phyloP scores from a whole-genome alignment of 2,329 filamentous ascomycete genomes.

The Exophiala xenobiotica region DNA sequence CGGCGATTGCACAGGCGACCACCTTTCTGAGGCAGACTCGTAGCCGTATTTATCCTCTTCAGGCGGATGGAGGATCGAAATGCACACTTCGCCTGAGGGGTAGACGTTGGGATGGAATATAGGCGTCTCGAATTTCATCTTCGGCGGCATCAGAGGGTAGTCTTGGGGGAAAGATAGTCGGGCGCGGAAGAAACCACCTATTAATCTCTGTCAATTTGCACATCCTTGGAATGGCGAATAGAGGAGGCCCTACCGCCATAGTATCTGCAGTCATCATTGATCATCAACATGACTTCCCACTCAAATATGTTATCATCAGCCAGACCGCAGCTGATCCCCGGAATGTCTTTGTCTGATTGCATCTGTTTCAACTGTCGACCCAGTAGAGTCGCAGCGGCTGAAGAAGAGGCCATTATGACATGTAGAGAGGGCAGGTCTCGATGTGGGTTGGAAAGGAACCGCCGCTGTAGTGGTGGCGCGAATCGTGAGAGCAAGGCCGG shows the following conservation, averaged over 20 bases:
- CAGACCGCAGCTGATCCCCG: conserved; percentile 89
- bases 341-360: conserved; percentile 85
- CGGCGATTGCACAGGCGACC: conserved; percentile 91
- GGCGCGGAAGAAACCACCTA: conserved; percentile 90
- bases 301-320: conserved; percentile 86
- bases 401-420: conserved; percentile 41
- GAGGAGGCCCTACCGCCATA: conserved; percentile 71
- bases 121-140: conserved; percentile 79
- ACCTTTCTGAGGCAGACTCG: conserved; percentile 84
- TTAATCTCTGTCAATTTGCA: neutral
- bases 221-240: neutral
- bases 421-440: neutral
- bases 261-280: conserved; percentile 87
- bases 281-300: conserved; percentile 99
- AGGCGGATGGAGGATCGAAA: conserved; percentile 93
- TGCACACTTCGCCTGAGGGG: conserved; percentile 81
- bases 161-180: conserved; percentile 76
- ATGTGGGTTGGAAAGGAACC: no score
- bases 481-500: no score
- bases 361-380: conserved; percentile 89
- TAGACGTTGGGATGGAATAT: conserved; percentile 91
- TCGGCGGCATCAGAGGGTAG: conserved; percentile 86
- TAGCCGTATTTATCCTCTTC: conserved; percentile 94
- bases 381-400: conserved; percentile 70
- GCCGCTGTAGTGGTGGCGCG: no score